phyloP scores from a whole-genome alignment of 495 filamentous ascomycete species.

The Podospora anserina region DNA sequence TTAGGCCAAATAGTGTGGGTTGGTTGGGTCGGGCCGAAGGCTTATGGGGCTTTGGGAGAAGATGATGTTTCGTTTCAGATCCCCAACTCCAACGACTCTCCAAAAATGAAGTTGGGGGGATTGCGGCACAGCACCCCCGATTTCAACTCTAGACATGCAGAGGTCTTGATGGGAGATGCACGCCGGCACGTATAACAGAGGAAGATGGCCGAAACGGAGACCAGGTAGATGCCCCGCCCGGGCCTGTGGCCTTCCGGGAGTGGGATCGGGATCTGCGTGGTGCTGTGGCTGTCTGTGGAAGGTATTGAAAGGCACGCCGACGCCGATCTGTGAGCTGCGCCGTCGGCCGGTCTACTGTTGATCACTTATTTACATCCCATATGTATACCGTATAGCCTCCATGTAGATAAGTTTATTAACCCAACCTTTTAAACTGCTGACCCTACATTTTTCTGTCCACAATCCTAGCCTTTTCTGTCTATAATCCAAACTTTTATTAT shows the following conservation, averaged over 20 bases:
- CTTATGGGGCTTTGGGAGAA: not conserved
- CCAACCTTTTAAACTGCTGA: too few species aligned
- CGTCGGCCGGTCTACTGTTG: too few species aligned
- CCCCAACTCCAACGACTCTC: not conserved
- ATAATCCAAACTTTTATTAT: too few species aligned
- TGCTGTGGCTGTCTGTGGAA: not conserved
- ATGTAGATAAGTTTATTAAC: too few species aligned
- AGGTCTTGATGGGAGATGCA: not conserved
- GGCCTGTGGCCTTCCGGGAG: not conserved
- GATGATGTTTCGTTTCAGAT: not conserved
- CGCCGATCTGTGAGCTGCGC: not conserved
- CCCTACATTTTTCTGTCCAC: too few species aligned
- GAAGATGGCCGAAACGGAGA: not conserved
- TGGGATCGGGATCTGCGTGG: not conserved
- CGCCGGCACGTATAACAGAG: not conserved
- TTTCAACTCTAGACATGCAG: not conserved
- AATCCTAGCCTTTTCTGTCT: too few species aligned
- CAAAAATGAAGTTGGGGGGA: not conserved
- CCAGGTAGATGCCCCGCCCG: not conserved
- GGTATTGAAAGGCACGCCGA: not conserved
- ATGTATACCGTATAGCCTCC: too few species aligned
- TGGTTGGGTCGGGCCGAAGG: not conserved
- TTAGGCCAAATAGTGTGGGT: not conserved
- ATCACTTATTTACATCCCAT: too few species aligned
- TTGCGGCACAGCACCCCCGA: not conserved